phyloP scores from a whole-genome alignment of 805 yeast species.

The Candida oleophila region DNA sequence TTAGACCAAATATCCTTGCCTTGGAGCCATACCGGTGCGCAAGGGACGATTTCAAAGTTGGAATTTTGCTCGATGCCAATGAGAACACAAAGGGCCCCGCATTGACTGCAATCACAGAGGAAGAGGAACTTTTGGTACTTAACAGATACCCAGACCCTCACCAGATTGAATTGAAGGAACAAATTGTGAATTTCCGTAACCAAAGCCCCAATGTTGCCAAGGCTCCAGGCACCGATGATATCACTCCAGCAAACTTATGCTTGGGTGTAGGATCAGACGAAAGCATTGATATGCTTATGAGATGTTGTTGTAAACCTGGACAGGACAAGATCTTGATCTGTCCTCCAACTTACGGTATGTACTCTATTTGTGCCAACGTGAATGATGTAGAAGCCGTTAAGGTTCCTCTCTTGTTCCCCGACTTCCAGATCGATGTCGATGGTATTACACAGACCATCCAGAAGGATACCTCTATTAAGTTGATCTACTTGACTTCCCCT shows the following conservation, averaged over 20 bases:
- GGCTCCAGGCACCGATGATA: slow-evolving; percentile 8
- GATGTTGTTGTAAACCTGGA: slow-evolving; percentile 83
- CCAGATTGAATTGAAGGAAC: slow-evolving; percentile 71
- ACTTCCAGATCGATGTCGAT: slow-evolving; percentile 57
- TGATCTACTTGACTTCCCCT: slow-evolving; percentile 87
- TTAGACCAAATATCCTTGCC: slow-evolving; percentile 80
- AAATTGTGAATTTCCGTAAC: slow-evolving; percentile 72
- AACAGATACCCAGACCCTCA: slow-evolving; percentile 98
- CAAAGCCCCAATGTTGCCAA: slow-evolving; percentile 32
- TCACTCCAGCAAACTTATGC: slow-evolving; percentile 71
- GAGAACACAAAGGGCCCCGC: slow-evolving; percentile 95
- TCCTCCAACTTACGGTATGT: slow-evolving; percentile 99
- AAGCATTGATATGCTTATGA: slow-evolving; percentile 81
- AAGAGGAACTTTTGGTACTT: slow-evolving; percentile 55
- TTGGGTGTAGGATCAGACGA: slow-evolving; percentile 98
- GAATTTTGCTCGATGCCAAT: slow-evolving; percentile 89
- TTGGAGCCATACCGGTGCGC: slow-evolving; percentile 96
- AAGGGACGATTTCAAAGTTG: slow-evolving; percentile 88
- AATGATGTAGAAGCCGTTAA: slow-evolving; percentile 80
- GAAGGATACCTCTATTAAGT: slow-evolving; percentile 62
- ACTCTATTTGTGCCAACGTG: slow-evolving; percentile 83
- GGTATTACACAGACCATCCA: slow-evolving; percentile 51
- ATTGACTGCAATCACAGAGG: slow-evolving; percentile 39
- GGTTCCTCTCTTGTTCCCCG: slow-evolving; percentile 60
- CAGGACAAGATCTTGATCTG: slow-evolving; percentile 78